Evolutionary conservation across 2,329 filamentous ascomycete species (phyloP).

Genomic region (Pseudogymnoascus sp.): DNA sequence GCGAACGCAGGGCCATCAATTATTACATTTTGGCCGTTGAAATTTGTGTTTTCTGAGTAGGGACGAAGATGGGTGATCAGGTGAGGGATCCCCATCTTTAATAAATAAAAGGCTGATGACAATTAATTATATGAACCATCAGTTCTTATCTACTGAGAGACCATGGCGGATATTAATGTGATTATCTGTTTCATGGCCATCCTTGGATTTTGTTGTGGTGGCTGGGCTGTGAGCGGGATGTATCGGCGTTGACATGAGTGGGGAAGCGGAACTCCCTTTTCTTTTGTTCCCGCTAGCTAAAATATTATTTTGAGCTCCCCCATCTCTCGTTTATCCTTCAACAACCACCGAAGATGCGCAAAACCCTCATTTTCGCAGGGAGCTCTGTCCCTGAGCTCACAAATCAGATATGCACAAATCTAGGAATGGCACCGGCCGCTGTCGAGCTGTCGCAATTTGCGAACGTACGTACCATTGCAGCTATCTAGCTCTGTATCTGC

Average conservation of each 20-base stretch:
- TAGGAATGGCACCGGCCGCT: conserved; percentile 55
- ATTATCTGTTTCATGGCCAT: background rate
- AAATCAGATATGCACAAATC: conserved; percentile 56
- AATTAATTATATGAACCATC: background rate
- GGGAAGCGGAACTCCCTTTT: conserved; percentile 1
- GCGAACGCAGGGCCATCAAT: conserved; percentile 76
- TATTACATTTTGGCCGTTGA: conserved; percentile 38
- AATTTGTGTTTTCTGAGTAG: conserved; percentile 36
- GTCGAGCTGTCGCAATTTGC: conserved; percentile 62
- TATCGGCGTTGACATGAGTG: conserved; percentile 6
- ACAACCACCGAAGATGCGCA: conserved; percentile 43
- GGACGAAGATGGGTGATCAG: conserved; percentile 45
- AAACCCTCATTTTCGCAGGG: conserved; percentile 60
- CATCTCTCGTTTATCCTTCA: conserved; percentile 6
- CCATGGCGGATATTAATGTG: background rate
- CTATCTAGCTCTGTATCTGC: conserved; percentile 21
- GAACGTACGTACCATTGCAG: conserved; percentile 45
- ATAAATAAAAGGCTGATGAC: conserved; percentile 3
- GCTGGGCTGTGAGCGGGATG: background rate
- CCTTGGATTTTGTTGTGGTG: background rate
- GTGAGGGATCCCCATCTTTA: conserved; percentile 51
- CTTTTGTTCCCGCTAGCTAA: conserved; percentile 9
- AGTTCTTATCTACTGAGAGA: background rate
- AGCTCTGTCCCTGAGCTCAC: conserved; percentile 58
- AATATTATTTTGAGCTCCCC: conserved; percentile 9